Conservation (phyloP, 352 stramenopile species). For the Phytophthora rubi region DNA sequence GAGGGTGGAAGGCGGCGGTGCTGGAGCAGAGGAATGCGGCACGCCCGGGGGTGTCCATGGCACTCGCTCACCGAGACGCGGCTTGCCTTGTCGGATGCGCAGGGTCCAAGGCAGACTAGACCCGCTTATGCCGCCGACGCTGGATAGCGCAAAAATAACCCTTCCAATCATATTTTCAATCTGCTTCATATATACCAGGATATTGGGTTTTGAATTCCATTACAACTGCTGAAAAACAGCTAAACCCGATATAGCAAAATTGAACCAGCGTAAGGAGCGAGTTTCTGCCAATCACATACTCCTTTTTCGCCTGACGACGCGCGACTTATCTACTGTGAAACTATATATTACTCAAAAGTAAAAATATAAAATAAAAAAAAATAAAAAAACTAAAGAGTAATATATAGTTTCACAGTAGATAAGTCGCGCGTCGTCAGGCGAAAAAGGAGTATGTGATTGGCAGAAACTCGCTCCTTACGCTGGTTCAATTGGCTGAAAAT, state of each 20-base stretch:
- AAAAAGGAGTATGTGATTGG: slow-evolving; percentile 16
- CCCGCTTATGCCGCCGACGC: slow-evolving; percentile 27
- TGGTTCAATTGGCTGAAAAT: slow-evolving; percentile 17
- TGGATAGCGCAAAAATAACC: slow-evolving; percentile 6
- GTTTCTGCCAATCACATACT: slow-evolving; percentile 19
- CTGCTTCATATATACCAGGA: background rate
- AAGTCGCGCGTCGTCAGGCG: slow-evolving; percentile 2
- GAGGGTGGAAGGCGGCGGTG: slow-evolving; percentile 80
- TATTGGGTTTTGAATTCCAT: background rate
- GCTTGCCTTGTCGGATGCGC: slow-evolving; percentile 16
- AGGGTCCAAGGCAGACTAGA: slow-evolving; percentile 6
- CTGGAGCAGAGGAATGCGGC: slow-evolving; percentile 80
- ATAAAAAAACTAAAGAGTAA: too few relatives aligned
- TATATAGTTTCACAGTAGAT: background rate
- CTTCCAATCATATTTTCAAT: background rate
- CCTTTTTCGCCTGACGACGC: background rate
- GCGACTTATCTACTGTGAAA: background rate
- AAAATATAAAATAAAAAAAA: too few relatives aligned
- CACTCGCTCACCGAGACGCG: slow-evolving; percentile 20
- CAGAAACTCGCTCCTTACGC: background rate
- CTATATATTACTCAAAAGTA: background rate
- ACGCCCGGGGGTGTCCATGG: slow-evolving; percentile 58
- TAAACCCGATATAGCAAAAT: background rate
- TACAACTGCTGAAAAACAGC: background rate
- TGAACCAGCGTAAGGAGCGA: background rate